phyloP scores from a whole-genome alignment of 139 green algal species.

The Marvania coccoides region DNA sequence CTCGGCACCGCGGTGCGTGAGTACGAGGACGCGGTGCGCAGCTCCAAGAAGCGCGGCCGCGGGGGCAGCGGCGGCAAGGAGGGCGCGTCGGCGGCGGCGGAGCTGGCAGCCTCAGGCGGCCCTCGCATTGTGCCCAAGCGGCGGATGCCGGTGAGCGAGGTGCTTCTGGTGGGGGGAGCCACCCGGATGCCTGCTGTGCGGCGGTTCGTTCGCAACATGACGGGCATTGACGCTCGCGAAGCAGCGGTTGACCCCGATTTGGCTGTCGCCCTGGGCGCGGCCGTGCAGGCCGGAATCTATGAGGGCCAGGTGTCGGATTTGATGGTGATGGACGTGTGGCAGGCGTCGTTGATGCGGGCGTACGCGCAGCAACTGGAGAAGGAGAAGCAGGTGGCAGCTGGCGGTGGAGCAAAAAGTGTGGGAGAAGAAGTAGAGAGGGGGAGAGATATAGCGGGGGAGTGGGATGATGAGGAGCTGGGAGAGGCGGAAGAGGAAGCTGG shows the following conservation, averaged over 20 bases:
- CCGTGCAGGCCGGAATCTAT: conserved; percentile 75
- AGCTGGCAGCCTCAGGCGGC: conserved; percentile 18
- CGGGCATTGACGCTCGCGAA: conserved; percentile 46
- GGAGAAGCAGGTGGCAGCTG: conserved; percentile 4
- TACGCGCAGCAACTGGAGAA: conserved; percentile 49
- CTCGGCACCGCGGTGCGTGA: conserved; percentile 44
- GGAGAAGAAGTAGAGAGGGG: neutral
- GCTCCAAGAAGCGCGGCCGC: neutral
- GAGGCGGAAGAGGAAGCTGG: neutral
- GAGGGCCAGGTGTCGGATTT: conserved; percentile 64
- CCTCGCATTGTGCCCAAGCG: conserved; percentile 53
- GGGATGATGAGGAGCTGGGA: neutral
- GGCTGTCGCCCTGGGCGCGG: conserved; percentile 77
- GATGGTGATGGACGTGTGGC: conserved; percentile 71
- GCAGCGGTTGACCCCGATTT: conserved; percentile 68
- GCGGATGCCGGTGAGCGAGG: conserved; percentile 48
- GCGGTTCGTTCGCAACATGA: conserved; percentile 80
- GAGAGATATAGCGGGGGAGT: neutral
- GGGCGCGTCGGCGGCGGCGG: conserved; percentile 1
- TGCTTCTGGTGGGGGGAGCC: conserved; percentile 81
- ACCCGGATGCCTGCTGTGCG: conserved; percentile 74
- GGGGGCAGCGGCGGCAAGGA: neutral
- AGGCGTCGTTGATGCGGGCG: conserved; percentile 74
- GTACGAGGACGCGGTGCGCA: conserved; percentile 20
- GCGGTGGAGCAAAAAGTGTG: neutral